Evolutionary conservation across 129 eudicot genomes (phyloP), one percentile per base, ranked within the genome.

Genomic region (Pseudognaphalium luteoalbum): DNA sequence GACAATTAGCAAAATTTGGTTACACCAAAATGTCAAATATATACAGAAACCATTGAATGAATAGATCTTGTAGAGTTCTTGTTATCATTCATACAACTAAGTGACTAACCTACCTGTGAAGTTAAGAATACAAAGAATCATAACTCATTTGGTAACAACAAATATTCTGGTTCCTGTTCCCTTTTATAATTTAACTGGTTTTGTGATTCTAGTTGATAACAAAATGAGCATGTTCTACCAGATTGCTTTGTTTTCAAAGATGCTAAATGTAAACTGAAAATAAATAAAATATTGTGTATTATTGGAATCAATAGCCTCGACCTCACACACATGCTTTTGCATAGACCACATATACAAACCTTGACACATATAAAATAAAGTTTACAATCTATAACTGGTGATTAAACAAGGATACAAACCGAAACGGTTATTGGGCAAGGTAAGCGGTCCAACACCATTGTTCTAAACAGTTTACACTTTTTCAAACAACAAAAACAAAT

Each of bases 261-360:
- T 25, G 17, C 30, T 22, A 63, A 7, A 63, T 15, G 39, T 29
- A 29, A 30, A 11, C n/a, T 54, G 21, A 19, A 62, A 12, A 1
- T 25, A 63, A 63, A 63, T 32, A 62, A 0, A 29, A 1, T 4
- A 14, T 14, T 22, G 68, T 4, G 41, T 14, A 6, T 30, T 12
- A 63, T 11, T 30, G 68, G 51, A 20, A 19, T 33, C 56, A 25
- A 5, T n/a, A 47, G 30, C 71, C 52, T 75, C 32, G 1, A 33
- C 80, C 34, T 65, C 11, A 65, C 64, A 65, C 22, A 51, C 47
- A 35, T 75, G 68, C 51, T 19, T 16, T 25, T 30, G 5, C 68
- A 47, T 75, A 64, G 50, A 20, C 44, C 47, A 25, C 29, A n/a
- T 75, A 11, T 44, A 66, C 16, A 32, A 19, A 75, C 63, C 64